Conservation (phyloP, 2,329 filamentous ascomycete species). For the Pyrenophora tritici-repentis region DNA sequence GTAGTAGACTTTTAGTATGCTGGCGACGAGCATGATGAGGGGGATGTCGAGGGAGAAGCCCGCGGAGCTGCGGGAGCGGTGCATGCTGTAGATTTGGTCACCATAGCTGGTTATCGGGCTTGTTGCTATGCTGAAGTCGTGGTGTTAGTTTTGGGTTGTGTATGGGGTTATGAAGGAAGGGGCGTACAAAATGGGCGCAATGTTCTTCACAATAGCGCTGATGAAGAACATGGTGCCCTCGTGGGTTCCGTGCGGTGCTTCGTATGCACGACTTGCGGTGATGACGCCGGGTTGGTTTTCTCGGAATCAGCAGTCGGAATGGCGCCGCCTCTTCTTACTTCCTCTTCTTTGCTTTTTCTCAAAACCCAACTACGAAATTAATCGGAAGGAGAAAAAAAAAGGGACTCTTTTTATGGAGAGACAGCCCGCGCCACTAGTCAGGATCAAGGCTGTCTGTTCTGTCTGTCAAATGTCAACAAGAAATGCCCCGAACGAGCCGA, state of each 20-base stretch:
- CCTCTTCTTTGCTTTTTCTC: too few relatives aligned
- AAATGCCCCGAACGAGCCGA: too few relatives aligned
- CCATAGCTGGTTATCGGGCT: constrained; percentile 69
- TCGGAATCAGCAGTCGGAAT: constrained; percentile 1
- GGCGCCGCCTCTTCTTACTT: too few relatives aligned
- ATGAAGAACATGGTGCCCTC: constrained; percentile 42
- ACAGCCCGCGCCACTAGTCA: too few relatives aligned
- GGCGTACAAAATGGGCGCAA: constrained; percentile 47
- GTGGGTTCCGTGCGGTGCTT: background rate
- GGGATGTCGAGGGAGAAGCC: constrained; percentile 71
- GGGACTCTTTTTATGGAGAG: too few relatives aligned
- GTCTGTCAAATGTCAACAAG: too few relatives aligned
- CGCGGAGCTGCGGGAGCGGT: constrained; percentile 62
- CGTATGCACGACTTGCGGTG: background rate
- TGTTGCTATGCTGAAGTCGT: constrained; percentile 57
- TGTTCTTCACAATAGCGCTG: constrained; percentile 41
- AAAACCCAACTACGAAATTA: too few relatives aligned
- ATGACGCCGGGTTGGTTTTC: background rate
- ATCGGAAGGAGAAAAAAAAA: too few relatives aligned
- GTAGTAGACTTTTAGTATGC: constrained; percentile 68
- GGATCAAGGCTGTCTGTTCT: too few relatives aligned
- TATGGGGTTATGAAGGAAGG: background rate
- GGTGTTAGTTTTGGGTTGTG: constrained; percentile 6
- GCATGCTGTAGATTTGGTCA: constrained; percentile 69
- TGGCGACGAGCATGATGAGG: constrained; percentile 68